Evolutionary conservation across 192 early-diverging fungal species (phyloP).

Genomic region (Linnemannia elongata): DNA sequence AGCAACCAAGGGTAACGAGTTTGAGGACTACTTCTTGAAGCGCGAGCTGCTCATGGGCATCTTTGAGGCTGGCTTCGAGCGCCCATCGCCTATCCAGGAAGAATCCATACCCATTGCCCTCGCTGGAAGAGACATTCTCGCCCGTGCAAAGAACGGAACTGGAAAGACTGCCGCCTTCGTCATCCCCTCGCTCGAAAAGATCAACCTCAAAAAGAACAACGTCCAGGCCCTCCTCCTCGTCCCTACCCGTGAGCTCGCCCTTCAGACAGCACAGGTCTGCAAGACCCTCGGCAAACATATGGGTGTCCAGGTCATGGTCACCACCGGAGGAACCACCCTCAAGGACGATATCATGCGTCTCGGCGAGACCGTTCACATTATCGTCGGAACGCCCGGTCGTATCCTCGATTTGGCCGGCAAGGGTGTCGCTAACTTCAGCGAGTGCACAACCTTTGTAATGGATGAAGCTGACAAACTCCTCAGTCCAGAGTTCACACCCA

Average conservation of each 20-base stretch:
- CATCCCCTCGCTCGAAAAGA: conserved; percentile 95
- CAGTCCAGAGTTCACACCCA: conserved; percentile 98
- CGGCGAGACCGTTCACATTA: conserved; percentile 92
- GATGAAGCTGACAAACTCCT: conserved; percentile 99
- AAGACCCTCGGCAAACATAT: conserved; percentile 98
- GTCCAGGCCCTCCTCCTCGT: conserved; percentile 96
- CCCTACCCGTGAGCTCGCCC: conserved; percentile 96
- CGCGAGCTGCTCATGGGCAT: conserved; percentile 98
- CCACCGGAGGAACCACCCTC: conserved; percentile 97
- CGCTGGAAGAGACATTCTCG: conserved; percentile 95
- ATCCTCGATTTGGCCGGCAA: conserved; percentile 97
- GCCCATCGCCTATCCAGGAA: conserved; percentile 98
- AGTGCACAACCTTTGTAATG: conserved; percentile 95
- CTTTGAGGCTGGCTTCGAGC: conserved; percentile 98
- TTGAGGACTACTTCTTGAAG: conserved; percentile 99
- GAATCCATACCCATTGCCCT: conserved; percentile 98
- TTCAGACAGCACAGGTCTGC: conserved; percentile 99
- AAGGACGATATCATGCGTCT: conserved; percentile 99
- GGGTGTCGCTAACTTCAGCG: conserved; percentile 91
- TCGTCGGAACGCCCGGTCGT: conserved; percentile 98
- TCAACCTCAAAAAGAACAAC: conserved; percentile 86
- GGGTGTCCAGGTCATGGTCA: conserved; percentile 98
- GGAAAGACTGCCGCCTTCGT: conserved; percentile 98
- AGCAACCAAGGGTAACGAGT: conserved; percentile 98
- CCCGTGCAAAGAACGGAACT: conserved; percentile 96